These are phyloP conservation scores for Triangularia setosa DNA, from an alignment of 2,329 filamentous ascomycete genomes.

Conservation along the genomic window DNA sequence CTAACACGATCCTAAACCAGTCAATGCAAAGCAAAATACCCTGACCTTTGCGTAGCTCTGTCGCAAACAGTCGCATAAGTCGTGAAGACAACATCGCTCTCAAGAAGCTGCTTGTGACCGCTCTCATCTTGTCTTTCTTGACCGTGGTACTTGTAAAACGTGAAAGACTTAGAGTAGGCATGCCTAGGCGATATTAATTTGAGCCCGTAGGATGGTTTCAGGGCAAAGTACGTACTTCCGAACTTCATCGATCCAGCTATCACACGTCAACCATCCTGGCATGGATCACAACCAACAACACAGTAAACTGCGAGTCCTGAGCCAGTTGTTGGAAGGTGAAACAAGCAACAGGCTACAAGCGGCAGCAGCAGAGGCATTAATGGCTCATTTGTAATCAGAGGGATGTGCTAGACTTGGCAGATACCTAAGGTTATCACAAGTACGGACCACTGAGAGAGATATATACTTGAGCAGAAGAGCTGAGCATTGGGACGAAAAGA, in stretches of 20 bases:
- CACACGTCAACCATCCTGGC: no score
- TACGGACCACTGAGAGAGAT: no score
- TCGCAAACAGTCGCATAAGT: neutral
- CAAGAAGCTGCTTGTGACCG: neutral
- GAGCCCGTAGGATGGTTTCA: neutral
- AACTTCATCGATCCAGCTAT: neutral
- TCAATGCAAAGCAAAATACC: neutral
- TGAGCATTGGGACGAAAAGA: no score
- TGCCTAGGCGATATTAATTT: neutral
- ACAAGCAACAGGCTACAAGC: no score
- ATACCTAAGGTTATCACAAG: no score
- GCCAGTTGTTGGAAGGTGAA: no score
- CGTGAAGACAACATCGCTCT: neutral
- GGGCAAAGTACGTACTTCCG: neutral
- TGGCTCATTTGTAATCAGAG: no score
- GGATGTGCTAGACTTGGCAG: no score
- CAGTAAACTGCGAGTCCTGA: no score
- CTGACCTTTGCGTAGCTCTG: neutral
- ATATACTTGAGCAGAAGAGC: no score
- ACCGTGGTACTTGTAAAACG: neutral
- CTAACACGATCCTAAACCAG: conserved; percentile 1
- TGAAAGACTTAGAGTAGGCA: neutral
- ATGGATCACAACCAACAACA: no score
- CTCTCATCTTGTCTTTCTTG: neutral
- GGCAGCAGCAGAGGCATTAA: no score